Evolutionary conservation across 2,329 filamentous ascomycete species (phyloP).

Genomic region (Parascedosporium putredinis): DNA sequence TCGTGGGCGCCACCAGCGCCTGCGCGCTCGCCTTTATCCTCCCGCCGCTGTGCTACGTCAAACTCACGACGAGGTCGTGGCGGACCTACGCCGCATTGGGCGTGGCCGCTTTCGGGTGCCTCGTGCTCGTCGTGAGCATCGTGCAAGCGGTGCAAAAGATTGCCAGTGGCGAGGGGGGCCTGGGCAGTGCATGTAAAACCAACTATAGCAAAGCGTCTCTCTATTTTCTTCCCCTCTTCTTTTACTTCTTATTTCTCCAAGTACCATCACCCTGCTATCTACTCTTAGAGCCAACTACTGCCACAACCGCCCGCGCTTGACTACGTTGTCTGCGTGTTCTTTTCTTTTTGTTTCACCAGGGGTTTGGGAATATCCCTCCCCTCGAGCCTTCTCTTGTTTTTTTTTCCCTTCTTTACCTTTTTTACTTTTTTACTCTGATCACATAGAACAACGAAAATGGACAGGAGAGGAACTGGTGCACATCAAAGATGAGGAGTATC

Average conservation of each 20-base stretch:
- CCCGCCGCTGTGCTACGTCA: constrained; percentile 90
- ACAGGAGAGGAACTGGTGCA: too few relatives aligned
- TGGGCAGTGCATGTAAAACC: constrained; percentile 18
- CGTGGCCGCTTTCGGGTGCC: constrained; percentile 66
- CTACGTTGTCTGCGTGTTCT: neutral
- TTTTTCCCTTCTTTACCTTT: neutral
- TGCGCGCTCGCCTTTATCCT: constrained; percentile 92
- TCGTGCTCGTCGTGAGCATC: constrained; percentile 73
- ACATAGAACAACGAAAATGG: neutral
- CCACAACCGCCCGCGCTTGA: neutral
- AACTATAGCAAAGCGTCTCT: neutral
- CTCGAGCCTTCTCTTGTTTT: too few relatives aligned
- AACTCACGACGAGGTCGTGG: constrained; percentile 69
- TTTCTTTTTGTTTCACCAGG: neutral
- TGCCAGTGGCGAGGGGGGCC: constrained; percentile 24
- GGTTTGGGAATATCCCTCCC: too few relatives aligned
- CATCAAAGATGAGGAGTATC: neutral
- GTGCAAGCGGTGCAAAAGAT: constrained; percentile 65
- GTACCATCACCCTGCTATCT: neutral
- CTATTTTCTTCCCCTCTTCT: neutral
- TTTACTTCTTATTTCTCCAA: neutral
- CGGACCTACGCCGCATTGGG: constrained; percentile 62
- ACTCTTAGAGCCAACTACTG: too few relatives aligned
- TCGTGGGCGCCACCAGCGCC: constrained; percentile 90
- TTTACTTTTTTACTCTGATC: neutral